phyloP scores from a whole-genome alignment of 2,329 filamentous ascomycete species.

The Colletotrichum cordylinicola region DNA sequence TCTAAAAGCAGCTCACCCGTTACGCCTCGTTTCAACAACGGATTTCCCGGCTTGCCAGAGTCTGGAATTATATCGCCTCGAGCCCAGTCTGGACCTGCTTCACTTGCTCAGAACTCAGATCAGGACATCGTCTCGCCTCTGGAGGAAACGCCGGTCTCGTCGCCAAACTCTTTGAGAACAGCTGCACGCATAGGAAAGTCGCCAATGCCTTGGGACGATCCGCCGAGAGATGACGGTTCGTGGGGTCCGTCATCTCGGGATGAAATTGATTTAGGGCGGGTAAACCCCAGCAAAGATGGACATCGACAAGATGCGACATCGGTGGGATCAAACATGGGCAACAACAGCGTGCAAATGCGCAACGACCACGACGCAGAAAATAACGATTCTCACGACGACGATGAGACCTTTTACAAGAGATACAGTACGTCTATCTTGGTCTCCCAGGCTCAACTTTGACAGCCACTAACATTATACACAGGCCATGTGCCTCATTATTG shows the following conservation, averaged over 20 bases:
- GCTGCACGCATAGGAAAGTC: neutral
- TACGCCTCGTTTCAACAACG: neutral
- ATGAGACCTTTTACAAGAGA: slow-evolving; percentile 33
- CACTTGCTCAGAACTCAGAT: neutral
- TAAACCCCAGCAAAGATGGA: neutral
- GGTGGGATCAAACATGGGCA: neutral
- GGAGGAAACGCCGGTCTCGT: neutral
- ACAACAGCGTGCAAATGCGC: neutral
- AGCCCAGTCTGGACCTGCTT: neutral
- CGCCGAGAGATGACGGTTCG: neutral
- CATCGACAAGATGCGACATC: neutral
- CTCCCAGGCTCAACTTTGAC: neutral
- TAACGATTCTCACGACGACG: slow-evolving; percentile 25
- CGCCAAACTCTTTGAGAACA: neutral
- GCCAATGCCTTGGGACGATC: slow-evolving; percentile 17
- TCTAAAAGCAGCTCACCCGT: slow-evolving; percentile 16
- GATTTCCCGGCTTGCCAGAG: neutral
- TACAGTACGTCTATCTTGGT: slow-evolving; percentile 28
- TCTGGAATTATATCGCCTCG: neutral
- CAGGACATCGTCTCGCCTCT: slow-evolving; percentile 9
- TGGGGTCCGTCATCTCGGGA: neutral
- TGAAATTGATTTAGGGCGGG: neutral
- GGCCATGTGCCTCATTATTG: slow-evolving; percentile 37
- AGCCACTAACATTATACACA: neutral
- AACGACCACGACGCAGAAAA: neutral